phyloP scores from a whole-genome alignment of 805 yeast species.

The Scheffersomyces stipitis region DNA sequence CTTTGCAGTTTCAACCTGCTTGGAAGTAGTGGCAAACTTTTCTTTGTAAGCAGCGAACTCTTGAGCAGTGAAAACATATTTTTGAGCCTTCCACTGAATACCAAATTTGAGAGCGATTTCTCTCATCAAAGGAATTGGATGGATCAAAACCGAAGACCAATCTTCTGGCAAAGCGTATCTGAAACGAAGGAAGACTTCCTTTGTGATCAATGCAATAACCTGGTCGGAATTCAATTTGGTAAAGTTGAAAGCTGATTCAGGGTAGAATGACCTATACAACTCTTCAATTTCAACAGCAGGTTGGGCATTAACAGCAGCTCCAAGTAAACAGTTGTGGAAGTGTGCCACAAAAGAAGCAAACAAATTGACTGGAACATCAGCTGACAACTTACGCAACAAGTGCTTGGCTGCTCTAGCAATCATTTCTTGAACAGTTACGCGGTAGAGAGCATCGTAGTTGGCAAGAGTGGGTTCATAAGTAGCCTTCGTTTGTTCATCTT shows the following conservation, averaged over 20 bases:
- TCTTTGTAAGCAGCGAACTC: conserved; percentile 31
- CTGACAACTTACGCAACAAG: conserved; percentile 52
- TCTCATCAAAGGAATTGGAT: conserved; percentile 54
- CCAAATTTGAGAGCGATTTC: conserved; percentile 78
- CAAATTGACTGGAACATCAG: conserved; percentile 49
- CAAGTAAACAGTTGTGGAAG: conserved; percentile 70
- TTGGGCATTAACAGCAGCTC: conserved; percentile 40
- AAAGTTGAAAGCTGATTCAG: conserved; percentile 42
- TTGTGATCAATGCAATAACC: conserved; percentile 45
- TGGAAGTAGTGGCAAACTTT: conserved; percentile 17
- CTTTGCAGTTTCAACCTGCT: conserved; percentile 9
- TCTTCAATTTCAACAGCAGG: conserved; percentile 47
- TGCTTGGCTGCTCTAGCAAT: conserved; percentile 81
- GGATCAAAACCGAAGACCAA: conserved; percentile 43
- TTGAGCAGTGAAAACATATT: conserved; percentile 49
- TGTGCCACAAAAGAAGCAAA: conserved; percentile 64
- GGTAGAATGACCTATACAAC: conserved; percentile 39
- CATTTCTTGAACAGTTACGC: conserved; percentile 61
- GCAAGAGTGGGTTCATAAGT: conserved; percentile 43
- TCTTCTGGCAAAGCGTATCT: conserved; percentile 53
- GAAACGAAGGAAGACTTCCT: conserved; percentile 61
- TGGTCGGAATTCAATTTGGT: conserved; percentile 45
- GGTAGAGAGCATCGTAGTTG: conserved; percentile 47
- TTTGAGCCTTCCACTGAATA: conserved; percentile 71
- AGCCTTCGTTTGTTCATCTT: conserved; percentile 31